Evolutionary conservation across 768 basidiomycete genomes (phyloP), one percentile per base, ranked within the genome.

Genomic region (Lactarius evosmus): DNA sequence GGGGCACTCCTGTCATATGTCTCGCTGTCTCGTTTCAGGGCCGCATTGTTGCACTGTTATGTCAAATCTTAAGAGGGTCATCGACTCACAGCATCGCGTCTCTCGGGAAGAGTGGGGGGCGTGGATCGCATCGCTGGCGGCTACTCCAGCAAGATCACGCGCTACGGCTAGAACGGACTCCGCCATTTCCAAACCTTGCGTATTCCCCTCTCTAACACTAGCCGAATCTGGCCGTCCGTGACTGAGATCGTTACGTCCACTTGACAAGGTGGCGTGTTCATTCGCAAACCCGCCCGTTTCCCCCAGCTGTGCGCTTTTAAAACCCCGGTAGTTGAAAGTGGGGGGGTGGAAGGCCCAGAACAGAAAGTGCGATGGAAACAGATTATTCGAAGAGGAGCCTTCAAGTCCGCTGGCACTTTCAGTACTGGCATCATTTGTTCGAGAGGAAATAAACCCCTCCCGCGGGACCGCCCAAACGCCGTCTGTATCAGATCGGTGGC

Each of bases 401-500:
- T 32, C 63, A 60, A 65, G 64, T 65, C 64, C 59, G 64, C 55
- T 65, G 58, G 58, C 58, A 52, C 53, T 36, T 52, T 58, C 40
- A 40, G 62, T 40, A 38, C 46, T 52, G 61, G 33, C 38, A 65
- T 65, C 64, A 56, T 33, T 41, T 52, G 54, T 65, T 65, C 64
- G 59, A 56, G 52, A 56, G 59, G 52, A 61, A 36, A 22, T 53
- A 32, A 56, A 60, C 53, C 59, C 58, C 59, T 60, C 55, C 63
- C 64, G 64, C 64, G 64, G 63, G 46, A 61, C 64, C 64, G 59
- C 56, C 55, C 64, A 65, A 65, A 61, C 64, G 40, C 64, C 64
- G 60, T 38, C 27, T 60, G 54, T 41, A 65, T 61, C 64, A 65
- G 64, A 65, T 65, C 59, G 60, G 64, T 65, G 64, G 64, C 59